These are phyloP conservation scores for Cocos nucifera DNA, from an alignment of 176 grass and related monocot genomes.

Conservation along the genomic window DNA sequence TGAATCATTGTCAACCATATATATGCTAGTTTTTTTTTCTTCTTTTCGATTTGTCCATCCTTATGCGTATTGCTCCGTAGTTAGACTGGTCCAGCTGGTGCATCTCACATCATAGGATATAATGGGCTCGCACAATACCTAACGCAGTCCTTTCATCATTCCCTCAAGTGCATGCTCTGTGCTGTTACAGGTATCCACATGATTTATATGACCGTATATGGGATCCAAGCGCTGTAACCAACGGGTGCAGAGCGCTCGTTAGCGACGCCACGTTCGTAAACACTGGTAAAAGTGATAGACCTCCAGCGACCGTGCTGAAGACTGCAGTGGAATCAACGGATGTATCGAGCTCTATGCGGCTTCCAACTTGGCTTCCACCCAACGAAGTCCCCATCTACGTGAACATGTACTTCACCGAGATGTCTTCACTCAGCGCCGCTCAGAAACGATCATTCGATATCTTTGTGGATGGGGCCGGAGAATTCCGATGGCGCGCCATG, in stretches of 20 bases:
- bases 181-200: not conserved
- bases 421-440: not conserved
- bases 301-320: not conserved
- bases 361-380: not conserved
- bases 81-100: no score
- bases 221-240: not conserved
- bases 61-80: no score
- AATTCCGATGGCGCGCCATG: not conserved
- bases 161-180: not conserved
- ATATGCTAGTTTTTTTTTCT: no score
- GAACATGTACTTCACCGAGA: not conserved
- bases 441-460: not conserved
- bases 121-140: no score
- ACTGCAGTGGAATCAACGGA: not conserved
- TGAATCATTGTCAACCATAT: no score
- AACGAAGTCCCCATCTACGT: not conserved
- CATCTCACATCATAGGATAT: no score
- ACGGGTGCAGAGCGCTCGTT: not conserved
- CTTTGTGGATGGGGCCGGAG: not conserved
- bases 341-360: not conserved
- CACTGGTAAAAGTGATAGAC: not conserved
- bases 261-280: not conserved
- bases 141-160: no score
- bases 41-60: no score
- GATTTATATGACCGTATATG: conserved; percentile 6